These are phyloP conservation scores for Candida albicans DNA, from an alignment of 1,139 yeast species.

Conservation along the genomic window DNA sequence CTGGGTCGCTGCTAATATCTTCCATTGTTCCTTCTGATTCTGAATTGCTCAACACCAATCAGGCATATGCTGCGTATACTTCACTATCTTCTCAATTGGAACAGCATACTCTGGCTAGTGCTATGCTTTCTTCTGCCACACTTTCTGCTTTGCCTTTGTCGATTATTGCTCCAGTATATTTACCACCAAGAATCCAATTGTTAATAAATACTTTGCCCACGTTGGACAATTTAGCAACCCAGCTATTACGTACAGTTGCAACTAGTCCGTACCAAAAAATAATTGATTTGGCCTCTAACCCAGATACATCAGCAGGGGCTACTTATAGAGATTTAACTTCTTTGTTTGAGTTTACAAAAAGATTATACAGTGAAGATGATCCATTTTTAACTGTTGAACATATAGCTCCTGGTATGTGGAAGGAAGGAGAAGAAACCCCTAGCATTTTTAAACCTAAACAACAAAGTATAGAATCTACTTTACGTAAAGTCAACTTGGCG, in stretches of 20 bases:
- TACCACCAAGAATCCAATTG: slow-evolving; percentile 62
- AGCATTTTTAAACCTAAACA: slow-evolving; percentile 57
- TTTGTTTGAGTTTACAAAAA: slow-evolving; percentile 70
- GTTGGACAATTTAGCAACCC: slow-evolving; percentile 73
- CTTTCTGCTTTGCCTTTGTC: slow-evolving; percentile 59
- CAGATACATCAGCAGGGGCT: slow-evolving; percentile 72
- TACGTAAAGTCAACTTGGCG: slow-evolving; percentile 83
- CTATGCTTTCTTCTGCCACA: slow-evolving; percentile 50
- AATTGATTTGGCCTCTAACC: slow-evolving; percentile 68
- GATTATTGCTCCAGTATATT: slow-evolving; percentile 52
- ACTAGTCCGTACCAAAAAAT: slow-evolving; percentile 73
- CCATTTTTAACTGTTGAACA: slow-evolving; percentile 66
- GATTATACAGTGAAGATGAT: slow-evolving; percentile 62
- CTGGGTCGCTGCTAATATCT: neutral
- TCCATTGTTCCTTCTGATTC: slow-evolving; percentile 38
- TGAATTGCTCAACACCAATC: slow-evolving; percentile 42
- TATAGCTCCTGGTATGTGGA: slow-evolving; percentile 67
- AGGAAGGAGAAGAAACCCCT: slow-evolving; percentile 60
- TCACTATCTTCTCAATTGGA: slow-evolving; percentile 36
- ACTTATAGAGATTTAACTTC: slow-evolving; percentile 72
- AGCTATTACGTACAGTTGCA: slow-evolving; percentile 66
- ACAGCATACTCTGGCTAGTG: slow-evolving; percentile 13
- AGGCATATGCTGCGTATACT: slow-evolving; percentile 46
- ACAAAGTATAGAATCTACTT: slow-evolving; percentile 64
- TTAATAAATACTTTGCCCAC: slow-evolving; percentile 67